Evolutionary conservation across 805 yeast genomes (phyloP), one percentile per base, ranked within the genome.

Genomic region (Zygosaccharomyces lentus): DNA sequence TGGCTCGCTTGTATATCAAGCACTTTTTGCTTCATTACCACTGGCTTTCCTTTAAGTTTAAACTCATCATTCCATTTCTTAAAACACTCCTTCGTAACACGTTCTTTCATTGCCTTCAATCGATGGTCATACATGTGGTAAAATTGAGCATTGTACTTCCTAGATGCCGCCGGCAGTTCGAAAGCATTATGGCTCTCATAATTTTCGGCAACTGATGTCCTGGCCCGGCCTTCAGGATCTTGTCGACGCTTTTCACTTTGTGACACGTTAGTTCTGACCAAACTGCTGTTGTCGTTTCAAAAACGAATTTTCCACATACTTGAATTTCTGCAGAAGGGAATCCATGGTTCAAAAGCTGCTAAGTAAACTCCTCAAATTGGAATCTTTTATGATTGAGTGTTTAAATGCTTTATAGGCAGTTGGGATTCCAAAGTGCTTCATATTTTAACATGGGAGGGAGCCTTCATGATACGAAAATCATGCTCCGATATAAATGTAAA

Each of bases 1-100:
- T 68, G 39, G 62, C 70, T 51, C 57, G 72, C 53, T 64, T 71
- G 51, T 67, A 76, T 34, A 67, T 68, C 57, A 59, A 77, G 19
- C 51, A 64, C 67, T 58, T 64, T 73, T 30, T 75, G 75, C 66
- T 61, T 71, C 66, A 65, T 65, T 13, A 61, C 62, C 2, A 69
- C 73, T 19, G 47, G 47, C 34, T 59, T 62, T 4, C 70, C 72
- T 27, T 67, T 63, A 29, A 76, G 65, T 25, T 49, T 49, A 40
- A 60, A 62, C 49, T 69, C 78, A 26, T 73, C 62, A 31, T 79
- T 78, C 90, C 91, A 84, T 53, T 76, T 75, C 68, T 62, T 58
- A 2, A 57, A 55, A 2, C 81, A 81, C 45, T 69, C 68, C 31
- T 69, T 69, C 37, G 66, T 57, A 0, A 80, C 74, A 6, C 77